These are phyloP conservation scores for Lagenaria siceraria DNA, from an alignment of 306 rosid species.

Conservation along the genomic window DNA sequence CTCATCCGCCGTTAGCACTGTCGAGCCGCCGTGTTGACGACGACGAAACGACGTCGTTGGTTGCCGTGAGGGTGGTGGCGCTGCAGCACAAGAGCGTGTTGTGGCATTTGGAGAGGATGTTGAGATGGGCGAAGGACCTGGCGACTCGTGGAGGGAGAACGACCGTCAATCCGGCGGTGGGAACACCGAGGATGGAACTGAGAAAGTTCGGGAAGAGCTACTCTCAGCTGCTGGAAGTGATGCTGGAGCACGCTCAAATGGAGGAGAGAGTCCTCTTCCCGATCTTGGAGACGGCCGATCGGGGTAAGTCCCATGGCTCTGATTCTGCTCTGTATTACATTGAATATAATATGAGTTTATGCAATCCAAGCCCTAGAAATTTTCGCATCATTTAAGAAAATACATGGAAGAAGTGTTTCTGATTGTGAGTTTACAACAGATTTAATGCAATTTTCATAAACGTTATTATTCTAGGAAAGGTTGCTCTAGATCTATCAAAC, in stretches of 20 bases:
- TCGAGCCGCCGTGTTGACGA: background rate
- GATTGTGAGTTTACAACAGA: background rate
- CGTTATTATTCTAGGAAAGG: background rate
- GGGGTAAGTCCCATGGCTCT: slow-evolving; percentile 26
- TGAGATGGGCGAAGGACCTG: slow-evolving; percentile 73
- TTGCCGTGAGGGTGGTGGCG: slow-evolving; percentile 29
- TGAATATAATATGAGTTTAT: background rate
- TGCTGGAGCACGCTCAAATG: slow-evolving; percentile 89
- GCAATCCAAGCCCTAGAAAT: background rate
- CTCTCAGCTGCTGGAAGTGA: slow-evolving; percentile 57
- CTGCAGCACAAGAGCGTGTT: slow-evolving; percentile 56
- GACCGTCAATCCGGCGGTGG: slow-evolving; percentile 49
- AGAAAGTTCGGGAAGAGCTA: slow-evolving; percentile 62
- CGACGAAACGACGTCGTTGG: slow-evolving; percentile 32
- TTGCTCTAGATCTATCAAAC: background rate
- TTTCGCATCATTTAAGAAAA: background rate
- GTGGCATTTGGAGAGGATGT: slow-evolving; percentile 64
- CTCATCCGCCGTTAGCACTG: slow-evolving; percentile 25
- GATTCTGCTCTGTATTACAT: background rate
- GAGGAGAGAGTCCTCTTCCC: slow-evolving; percentile 78
- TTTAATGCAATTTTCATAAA: background rate
- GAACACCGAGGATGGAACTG: slow-evolving; percentile 69
- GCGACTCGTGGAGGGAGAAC: slow-evolving; percentile 54
- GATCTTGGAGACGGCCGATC: slow-evolving; percentile 57
- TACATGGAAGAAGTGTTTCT: background rate